A percentile compares a stretch with the other conserved stretches of the same genome.
Conservation (phyloP, 1,139 yeast species). For the Debaryomyces singareniensis region DNA sequence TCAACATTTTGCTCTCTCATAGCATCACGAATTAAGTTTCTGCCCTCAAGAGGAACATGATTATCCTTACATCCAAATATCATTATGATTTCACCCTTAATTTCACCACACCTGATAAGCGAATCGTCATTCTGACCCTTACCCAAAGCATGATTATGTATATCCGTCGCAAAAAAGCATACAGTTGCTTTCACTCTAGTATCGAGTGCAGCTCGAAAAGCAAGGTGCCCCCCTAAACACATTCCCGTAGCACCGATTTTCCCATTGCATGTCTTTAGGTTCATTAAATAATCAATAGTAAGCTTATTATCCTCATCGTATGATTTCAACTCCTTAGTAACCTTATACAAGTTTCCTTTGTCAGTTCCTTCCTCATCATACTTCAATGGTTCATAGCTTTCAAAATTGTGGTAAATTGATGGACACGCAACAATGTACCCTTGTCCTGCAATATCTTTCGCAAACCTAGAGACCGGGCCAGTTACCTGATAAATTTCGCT, state of each 20-base stretch:
- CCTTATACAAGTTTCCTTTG: conserved; percentile 62
- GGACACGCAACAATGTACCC: conserved; percentile 79
- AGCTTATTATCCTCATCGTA: conserved; percentile 71
- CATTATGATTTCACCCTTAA: conserved; percentile 55
- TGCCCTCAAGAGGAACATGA: conserved; percentile 74
- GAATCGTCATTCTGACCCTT: conserved; percentile 60
- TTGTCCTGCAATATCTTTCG: conserved; percentile 71
- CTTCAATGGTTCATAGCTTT: conserved; percentile 54
- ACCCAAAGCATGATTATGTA: conserved; percentile 62
- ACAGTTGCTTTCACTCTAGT: conserved; percentile 61
- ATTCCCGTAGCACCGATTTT: conserved; percentile 78
- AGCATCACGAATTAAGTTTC: conserved; percentile 63
- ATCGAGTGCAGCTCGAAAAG: conserved; percentile 68
- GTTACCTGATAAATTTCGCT: conserved; percentile 80
- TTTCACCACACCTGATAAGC: conserved; percentile 47
- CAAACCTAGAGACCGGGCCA: conserved; percentile 74
- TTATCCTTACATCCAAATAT: conserved; percentile 77
- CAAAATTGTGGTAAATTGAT: conserved; percentile 72
- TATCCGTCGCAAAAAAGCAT: conserved; percentile 78
- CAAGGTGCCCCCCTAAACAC: conserved; percentile 84
- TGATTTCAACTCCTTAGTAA: conserved; percentile 59
- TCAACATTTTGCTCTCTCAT: conserved; percentile 54
- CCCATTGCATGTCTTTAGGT: conserved; percentile 63
- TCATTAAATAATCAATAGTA: conserved; percentile 54
- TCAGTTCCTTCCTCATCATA: conserved; percentile 76